Evolutionary conservation across 345 rosid species (phyloP).

Genomic region (Citrus medica): DNA sequence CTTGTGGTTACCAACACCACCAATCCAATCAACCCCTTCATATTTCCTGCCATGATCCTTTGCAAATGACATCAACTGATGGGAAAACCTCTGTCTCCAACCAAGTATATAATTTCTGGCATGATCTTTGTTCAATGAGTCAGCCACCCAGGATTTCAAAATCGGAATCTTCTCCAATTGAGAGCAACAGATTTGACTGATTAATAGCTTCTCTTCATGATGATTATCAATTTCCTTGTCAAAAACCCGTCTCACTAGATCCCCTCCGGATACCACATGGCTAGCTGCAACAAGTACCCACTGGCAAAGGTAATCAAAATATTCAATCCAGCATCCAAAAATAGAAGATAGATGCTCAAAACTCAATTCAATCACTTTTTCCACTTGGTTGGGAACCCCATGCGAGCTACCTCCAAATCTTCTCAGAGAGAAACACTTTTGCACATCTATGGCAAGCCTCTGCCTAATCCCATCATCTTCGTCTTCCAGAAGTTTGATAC

Average conservation of each 20-base stretch:
- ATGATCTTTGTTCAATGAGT: slow-evolving; percentile 19
- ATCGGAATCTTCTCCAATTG: slow-evolving; percentile 61
- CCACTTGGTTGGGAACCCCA: slow-evolving; percentile 73
- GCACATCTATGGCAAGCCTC: slow-evolving; percentile 57
- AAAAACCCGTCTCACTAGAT: slow-evolving; percentile 81
- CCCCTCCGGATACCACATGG: slow-evolving; percentile 42
- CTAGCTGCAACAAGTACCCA: slow-evolving; percentile 56
- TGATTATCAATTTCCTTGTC: slow-evolving; percentile 96
- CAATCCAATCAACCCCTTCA: slow-evolving; percentile 62
- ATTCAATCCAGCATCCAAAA: slow-evolving; percentile 79
- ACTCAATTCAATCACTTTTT: slow-evolving; percentile 75
- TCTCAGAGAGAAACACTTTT: slow-evolving; percentile 48
- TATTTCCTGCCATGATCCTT: slow-evolving; percentile 36
- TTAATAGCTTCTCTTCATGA: slow-evolving; percentile 85
- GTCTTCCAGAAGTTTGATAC: slow-evolving; percentile 84
- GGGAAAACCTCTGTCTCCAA: slow-evolving; percentile 60
- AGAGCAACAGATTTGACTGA: slow-evolving; percentile 71
- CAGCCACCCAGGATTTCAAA: slow-evolving; percentile 19
- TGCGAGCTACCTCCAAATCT: slow-evolving; percentile 14
- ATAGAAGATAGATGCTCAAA: slow-evolving; percentile 61
- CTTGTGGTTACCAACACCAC: slow-evolving; percentile 84
- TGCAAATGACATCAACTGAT: slow-evolving; percentile 54
- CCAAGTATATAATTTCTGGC: slow-evolving; percentile 30
- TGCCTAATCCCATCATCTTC: slow-evolving; percentile 87
- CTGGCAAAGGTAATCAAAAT: slow-evolving; percentile 51